Base-by-base conservation (phyloP, 2,329 filamentous ascomycete species). In the Scedosporium minutisporum region DNA sequence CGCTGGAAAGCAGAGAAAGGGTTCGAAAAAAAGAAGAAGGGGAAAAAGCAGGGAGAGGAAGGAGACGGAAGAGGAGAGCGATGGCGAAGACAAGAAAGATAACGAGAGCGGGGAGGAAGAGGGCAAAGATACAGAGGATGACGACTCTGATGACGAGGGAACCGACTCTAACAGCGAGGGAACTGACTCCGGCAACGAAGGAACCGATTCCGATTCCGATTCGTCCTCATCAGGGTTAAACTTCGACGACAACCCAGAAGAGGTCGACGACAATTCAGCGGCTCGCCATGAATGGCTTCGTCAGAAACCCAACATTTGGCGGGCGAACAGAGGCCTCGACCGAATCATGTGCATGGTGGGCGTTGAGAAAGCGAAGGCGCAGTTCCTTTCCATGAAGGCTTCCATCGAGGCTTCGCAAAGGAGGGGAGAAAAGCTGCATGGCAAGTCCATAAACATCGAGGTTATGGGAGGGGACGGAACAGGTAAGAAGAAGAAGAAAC, bases 281-380 rank as follows among this genome's bases (percentile, higher is more conserved):
- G 51, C 51, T 14, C 51, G 51, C 23, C 18, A 14, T 4, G 51
- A 55, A 55, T 55, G 51, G 51, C 51, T 55, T 14, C 51, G 51
- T 18, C 51, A 55, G 51, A 55, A 55, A 55, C 51, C 51, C 21
- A 55, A 55, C 12, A 55, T 55, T 5, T 55, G 51, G 51, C 18
- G 51, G 21, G 12, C 18, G 6, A 89, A 84, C 65, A 67, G 71
- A 0, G 76, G 80, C 0, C 68, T 92, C 0, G 87, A 92, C 64
- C 69, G 76, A 0, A 68, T 92, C 6, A 90, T 92, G 85, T 71
- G 70, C 0, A 86, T 91, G 83, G 84, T 88, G 51, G 89, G 89
- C 0, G 75, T 93, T 0, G 88, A 91, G 66, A 74, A 80, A 0
- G 86, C 92, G 48, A 93, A 93, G 65, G 68, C 77, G 1, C 70